A percentile compares a stretch with the other conserved stretches of the same genome.
Conservation (phyloP, 441 rosid species). For the Erodium moschatum region DNA sequence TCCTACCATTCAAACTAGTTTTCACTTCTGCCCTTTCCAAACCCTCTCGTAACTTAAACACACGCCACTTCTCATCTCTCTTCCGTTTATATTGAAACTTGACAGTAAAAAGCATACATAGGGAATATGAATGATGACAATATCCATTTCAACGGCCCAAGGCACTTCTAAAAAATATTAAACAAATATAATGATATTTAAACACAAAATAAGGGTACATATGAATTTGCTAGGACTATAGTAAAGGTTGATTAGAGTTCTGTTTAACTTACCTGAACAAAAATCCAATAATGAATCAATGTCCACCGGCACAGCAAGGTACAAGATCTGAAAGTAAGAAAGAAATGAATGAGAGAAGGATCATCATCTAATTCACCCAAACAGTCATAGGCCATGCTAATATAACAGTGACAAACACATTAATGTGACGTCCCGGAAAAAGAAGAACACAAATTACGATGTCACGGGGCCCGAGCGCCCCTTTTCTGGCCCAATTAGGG, state of each 20-base stretch:
- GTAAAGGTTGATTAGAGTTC: not conserved
- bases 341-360: not conserved
- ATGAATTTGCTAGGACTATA: not conserved
- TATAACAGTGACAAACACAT: not conserved
- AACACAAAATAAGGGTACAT: not conserved
- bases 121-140: constrained; percentile 18
- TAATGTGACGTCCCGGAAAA: too few species aligned
- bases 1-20: constrained; percentile 27
- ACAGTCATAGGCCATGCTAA: not conserved
- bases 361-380: not conserved
- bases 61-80: constrained; percentile 13
- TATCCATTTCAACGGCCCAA: not conserved
- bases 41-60: constrained; percentile 21
- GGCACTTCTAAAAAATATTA: not conserved
- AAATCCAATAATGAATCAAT: not conserved
- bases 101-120: constrained; percentile 3
- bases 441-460: too few species aligned
- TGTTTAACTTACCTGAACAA: constrained; percentile 5
- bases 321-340: not conserved
- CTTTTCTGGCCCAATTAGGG: too few species aligned
- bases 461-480: too few species aligned
- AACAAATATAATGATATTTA: not conserved
- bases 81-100: constrained; percentile 4
- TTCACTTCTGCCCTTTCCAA: constrained; percentile 12
- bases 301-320: not conserved